phyloP scores from a whole-genome alignment of 306 rosid species.

The Prunus davidiana region DNA sequence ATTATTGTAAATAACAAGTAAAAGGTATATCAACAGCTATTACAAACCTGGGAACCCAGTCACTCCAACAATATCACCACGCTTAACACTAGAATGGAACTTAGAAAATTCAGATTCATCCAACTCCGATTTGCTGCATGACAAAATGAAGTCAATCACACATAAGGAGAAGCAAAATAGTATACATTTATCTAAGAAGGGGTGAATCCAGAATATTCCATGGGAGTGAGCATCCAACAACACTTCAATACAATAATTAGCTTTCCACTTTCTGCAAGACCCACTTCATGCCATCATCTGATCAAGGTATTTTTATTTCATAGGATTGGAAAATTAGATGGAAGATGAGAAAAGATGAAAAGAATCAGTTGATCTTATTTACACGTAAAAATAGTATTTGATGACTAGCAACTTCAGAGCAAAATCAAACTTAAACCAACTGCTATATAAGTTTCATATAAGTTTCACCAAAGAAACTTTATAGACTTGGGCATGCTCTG shows the following conservation, averaged over 20 bases:
- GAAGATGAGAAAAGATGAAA: neutral
- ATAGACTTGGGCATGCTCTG: too few relatives aligned
- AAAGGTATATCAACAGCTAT: neutral
- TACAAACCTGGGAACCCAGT: slow-evolving; percentile 72
- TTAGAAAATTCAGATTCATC: slow-evolving; percentile 55
- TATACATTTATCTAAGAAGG: neutral
- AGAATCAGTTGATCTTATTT: neutral
- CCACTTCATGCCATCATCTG: neutral
- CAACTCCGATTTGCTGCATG: slow-evolving; percentile 58
- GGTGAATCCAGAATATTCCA: neutral
- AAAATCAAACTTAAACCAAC: too few relatives aligned
- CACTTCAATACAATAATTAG: neutral
- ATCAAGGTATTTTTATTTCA: neutral
- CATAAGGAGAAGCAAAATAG: neutral
- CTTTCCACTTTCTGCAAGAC: neutral
- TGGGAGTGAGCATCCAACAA: neutral
- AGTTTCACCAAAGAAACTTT: neutral
- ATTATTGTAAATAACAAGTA: neutral
- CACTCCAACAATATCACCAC: slow-evolving; percentile 71
- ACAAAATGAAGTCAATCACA: neutral
- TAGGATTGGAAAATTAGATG: neutral
- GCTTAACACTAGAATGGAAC: slow-evolving; percentile 63
- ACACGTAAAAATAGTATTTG: neutral
- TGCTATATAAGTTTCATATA: too few relatives aligned
- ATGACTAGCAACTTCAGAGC: neutral